A percentile compares a stretch with the other conserved stretches of the same genome.
Evolutionary conservation across 2,329 filamentous ascomycete species (phyloP).

Genomic region (Didymella keratinophila): DNA sequence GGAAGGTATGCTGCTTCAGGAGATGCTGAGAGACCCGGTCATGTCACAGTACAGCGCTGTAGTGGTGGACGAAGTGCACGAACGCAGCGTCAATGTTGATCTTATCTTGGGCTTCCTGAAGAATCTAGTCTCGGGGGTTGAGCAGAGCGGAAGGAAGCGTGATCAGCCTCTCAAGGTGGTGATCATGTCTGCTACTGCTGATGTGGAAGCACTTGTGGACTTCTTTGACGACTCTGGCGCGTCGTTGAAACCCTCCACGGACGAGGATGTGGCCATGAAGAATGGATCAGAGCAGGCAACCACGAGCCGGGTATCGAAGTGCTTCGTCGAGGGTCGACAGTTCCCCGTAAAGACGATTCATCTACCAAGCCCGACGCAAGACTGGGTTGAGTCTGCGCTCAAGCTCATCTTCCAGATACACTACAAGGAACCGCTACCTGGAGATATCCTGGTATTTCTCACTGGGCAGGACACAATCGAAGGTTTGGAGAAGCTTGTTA

Average conservation of each 20-base stretch:
- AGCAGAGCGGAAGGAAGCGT: constrained; percentile 69
- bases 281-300: not conserved
- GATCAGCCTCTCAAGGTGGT: constrained; percentile 77
- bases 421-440: constrained; percentile 85
- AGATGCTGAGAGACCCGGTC: constrained; percentile 84
- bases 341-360: constrained; percentile 84
- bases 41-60: constrained; percentile 87
- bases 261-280: constrained; percentile 4
- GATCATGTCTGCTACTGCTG: constrained; percentile 96
- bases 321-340: constrained; percentile 84
- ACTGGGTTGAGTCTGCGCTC: constrained; percentile 82
- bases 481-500: constrained; percentile 77
- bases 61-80: constrained; percentile 96
- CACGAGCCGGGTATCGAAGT: constrained; percentile 53
- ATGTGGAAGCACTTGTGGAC: constrained; percentile 76
- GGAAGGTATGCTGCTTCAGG: constrained; percentile 94
- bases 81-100: constrained; percentile 93
- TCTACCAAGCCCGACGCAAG: constrained; percentile 74
- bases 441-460: constrained; percentile 91
- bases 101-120: constrained; percentile 87
- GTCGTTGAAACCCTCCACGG: constrained; percentile 23
- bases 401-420: constrained; percentile 88
- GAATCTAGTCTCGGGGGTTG: constrained; percentile 71
- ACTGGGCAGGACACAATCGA: constrained; percentile 95
- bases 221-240: constrained; percentile 69